Evolutionary conservation across 176 grass and related monocot genomes (phyloP), one percentile per base, ranked within the genome.

Genomic region (Aechmea fasciata): DNA sequence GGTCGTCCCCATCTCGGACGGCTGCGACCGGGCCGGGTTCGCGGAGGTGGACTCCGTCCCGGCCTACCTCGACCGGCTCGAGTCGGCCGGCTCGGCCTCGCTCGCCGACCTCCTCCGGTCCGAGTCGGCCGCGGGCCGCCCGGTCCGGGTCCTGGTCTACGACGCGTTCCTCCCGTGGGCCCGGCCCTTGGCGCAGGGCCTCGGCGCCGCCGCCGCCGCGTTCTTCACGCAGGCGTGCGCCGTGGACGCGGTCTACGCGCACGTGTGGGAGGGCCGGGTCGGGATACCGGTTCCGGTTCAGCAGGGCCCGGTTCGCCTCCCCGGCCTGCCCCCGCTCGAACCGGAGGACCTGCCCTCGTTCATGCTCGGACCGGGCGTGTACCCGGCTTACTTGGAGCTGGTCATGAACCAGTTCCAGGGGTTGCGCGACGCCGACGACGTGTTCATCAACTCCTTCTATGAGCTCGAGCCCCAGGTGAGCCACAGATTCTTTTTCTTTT

Each of bases 161-260:
- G 92, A 92, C 85, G 71, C 92, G 41, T 75, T 90, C 72, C 59
- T 95, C 62, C 71, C 80, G 11, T 92, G 90, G 90, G 83, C 78
- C 48, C 79, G 24, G 55, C 29, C 15, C 49, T 82, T 85, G 15
- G 83, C 80, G 2, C 59, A 49, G 3, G 17, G 55, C 0, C 76
- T 80, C 48, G 85, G 89, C 2, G 69, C 70, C 3, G 22, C 66
- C 0, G 57, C 65, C 2, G 88, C 10, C 0, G 72, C 87, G 13
- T 96, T 96, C 78, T 86, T 91, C 74, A 91, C 91, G 19, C 88
- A 96, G 72, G 69, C 83, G 11, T 88, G 87, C 66, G 83, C 83
- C 22, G 88, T 88, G 0, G 80, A 91, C 69, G 65, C 75, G 11
- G 53, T 79, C 1, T 91, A 88, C 69, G 80, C 57, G 0, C 92